Evolutionary conservation across 2,329 filamentous ascomycete species (phyloP), one percentile per base, ranked within the genome.

Genomic region (Myriosclerotinia curreyana): DNA sequence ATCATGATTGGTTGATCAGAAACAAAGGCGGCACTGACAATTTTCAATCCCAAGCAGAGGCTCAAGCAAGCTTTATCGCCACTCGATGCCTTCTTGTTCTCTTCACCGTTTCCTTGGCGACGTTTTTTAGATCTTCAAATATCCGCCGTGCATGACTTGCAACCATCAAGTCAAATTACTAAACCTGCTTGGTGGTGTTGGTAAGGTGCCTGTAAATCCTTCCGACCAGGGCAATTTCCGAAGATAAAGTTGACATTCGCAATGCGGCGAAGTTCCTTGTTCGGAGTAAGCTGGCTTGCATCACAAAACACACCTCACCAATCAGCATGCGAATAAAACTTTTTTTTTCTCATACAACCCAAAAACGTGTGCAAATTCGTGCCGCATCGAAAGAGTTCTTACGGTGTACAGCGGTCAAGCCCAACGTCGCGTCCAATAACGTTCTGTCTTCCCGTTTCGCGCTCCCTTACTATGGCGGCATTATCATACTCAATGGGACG

Each of bases 81-180:
- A 4, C 14, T 11, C n/a, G 1, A 5, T 22, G 34, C n/a, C n/a
- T 25, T 5, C 14, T 38, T 46, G 42, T 22, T 9, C 17, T n/a
- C 53, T 46, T 42, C 53, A 42, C 38, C 22, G 53, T 55, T 55
- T 34, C 25, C 42, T 34, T 15, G 42, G 42, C 8, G n/a, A 54
- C n/a, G n/a, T 54, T 25, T 6, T 34, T 31, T 56, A 14, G n/a
- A 56, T 31, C 17, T 34, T 31, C 25, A 15, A 34, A 34, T 0
- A 14, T 34, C 25, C 11, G 11, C 6, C 25, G 22, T 20, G 25
- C 38, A 11, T 46, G 25, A 12, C 1, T 22, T 22, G 17, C 25
- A 46, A 15, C 54, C 1, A 22, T 46, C 4, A 14, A 44, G 7
- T n/a, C 28, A 46, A 53, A 53, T 3, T 38, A 4, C 5, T 20